Percentiles rank a stretch among this genome's conserved stretches.
Evolutionary conservation across 495 filamentous ascomycete genomes (phyloP).

Genomic region (Aspergillus kassunensis): DNA sequence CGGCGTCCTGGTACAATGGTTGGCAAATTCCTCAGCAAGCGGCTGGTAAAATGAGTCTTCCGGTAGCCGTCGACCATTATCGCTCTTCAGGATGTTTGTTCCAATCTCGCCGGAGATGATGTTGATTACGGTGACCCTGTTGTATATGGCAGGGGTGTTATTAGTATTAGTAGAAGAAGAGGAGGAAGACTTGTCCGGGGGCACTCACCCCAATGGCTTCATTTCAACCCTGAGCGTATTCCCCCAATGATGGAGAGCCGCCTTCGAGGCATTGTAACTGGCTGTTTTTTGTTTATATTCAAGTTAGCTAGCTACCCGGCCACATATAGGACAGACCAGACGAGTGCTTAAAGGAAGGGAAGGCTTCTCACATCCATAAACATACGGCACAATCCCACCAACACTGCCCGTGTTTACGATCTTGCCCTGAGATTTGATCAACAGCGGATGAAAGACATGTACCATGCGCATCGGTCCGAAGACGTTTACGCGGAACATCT

Average conservation of each 20-base stretch:
- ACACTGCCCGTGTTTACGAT: conserved; percentile 31
- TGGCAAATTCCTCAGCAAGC: conserved; percentile 1
- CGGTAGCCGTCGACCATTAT: conserved; percentile 18
- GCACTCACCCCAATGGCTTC: conserved; percentile 21
- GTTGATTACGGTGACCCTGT: conserved; percentile 17
- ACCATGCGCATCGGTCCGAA: too few relatives aligned
- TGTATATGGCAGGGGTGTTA: too few relatives aligned
- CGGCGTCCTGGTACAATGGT: conserved; percentile 4
- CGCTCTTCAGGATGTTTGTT: conserved; percentile 31
- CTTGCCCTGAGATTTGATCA: conserved; percentile 16
- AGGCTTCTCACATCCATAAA: conserved; percentile 24
- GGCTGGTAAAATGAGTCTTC: conserved; percentile 14
- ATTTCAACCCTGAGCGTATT: conserved; percentile 31
- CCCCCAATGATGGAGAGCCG: conserved; percentile 26
- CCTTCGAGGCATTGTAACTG: conserved; percentile 31
- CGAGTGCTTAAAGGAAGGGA: too few relatives aligned
- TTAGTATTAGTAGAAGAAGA: neutral
- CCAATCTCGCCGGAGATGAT: conserved; percentile 31
- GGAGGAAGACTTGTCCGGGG: too few relatives aligned
- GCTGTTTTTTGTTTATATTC: too few relatives aligned
- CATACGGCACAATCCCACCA: conserved; percentile 28
- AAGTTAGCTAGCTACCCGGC: too few relatives aligned
- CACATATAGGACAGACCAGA: too few relatives aligned
- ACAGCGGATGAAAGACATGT: conserved; percentile 23
- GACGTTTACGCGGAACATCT: too few relatives aligned